Conservation (phyloP, 139 green algal species). For the Coccomyxa sp. region DNA sequence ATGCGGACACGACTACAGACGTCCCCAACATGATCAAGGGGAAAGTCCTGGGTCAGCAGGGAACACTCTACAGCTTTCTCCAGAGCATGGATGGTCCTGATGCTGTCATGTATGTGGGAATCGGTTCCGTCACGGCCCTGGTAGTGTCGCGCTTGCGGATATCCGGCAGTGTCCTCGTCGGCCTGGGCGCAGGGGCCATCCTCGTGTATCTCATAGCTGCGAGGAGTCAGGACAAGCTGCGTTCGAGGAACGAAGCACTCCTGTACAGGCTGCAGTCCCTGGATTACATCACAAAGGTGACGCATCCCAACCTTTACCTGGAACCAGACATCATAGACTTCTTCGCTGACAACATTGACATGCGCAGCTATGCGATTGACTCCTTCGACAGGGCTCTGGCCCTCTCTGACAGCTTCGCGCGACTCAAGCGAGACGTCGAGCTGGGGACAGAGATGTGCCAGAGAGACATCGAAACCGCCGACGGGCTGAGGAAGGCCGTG, state of each 20-base stretch:
- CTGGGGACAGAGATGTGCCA: not conserved
- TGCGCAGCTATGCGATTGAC: not conserved
- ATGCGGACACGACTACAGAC: not conserved
- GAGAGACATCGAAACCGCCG: not conserved
- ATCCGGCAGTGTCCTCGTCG: not conserved
- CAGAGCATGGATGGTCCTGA: not conserved
- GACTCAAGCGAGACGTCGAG: not conserved
- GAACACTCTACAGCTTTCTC: conserved; percentile 1
- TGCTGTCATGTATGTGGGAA: conserved; percentile 1
- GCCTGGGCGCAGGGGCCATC: not conserved
- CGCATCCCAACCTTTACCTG: not conserved
- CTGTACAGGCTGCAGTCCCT: not conserved
- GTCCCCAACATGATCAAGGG: not conserved
- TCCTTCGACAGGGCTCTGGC: not conserved
- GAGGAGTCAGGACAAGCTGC: not conserved
- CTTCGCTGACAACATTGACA: not conserved
- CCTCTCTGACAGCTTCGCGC: not conserved
- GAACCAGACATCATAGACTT: not conserved
- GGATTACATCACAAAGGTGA: not conserved
- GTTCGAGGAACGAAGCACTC: not conserved
- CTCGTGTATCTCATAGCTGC: not conserved
- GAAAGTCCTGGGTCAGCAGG: not conserved
- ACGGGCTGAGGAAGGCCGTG: not conserved
- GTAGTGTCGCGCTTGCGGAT: not conserved
- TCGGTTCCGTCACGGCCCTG: not conserved